Percentiles rank a stretch among this genome's conserved stretches.
These are phyloP conservation scores for Hericium alpestre DNA, from an alignment of 768 basidiomycete species.

Conservation along the genomic window DNA sequence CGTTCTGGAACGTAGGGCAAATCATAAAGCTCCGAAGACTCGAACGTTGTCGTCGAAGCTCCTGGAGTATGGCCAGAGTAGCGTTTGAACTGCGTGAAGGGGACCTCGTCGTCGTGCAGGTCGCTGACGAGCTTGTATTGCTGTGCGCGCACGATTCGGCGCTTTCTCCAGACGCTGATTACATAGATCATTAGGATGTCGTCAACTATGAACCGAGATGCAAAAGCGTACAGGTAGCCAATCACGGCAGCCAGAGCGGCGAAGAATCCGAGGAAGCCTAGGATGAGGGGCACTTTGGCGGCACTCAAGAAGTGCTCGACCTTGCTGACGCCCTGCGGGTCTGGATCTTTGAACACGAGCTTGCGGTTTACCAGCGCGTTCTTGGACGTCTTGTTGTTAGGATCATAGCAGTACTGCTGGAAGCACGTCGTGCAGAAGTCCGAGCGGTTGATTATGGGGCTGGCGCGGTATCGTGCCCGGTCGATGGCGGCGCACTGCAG, in stretches of 20 bases:
- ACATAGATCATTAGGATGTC: too few relatives aligned
- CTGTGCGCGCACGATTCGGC: neutral
- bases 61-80: too few relatives aligned
- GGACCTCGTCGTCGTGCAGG: neutral
- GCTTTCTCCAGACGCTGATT: neutral
- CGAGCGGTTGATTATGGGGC: conserved; percentile 14
- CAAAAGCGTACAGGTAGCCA: conserved; percentile 22
- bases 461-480: conserved; percentile 13
- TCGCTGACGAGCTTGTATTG: neutral
- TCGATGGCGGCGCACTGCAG: conserved; percentile 62
- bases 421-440: conserved; percentile 18
- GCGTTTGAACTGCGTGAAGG: neutral
- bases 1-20: too few relatives aligned
- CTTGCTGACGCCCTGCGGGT: conserved; percentile 35
- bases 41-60: too few relatives aligned
- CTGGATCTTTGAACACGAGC: conserved; percentile 41
- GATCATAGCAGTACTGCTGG: conserved; percentile 22
- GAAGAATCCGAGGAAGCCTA: conserved; percentile 32
- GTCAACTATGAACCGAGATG: neutral
- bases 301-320: conserved; percentile 32
- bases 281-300: conserved; percentile 38
- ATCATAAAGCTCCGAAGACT: too few relatives aligned
- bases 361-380: conserved; percentile 26
- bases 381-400: conserved; percentile 11
- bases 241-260: conserved; percentile 29